Percentiles rank a stretch among this genome's conserved stretches.
These are phyloP conservation scores for Symbiodinium pilosum DNA, from an alignment of 73 alveolate species.

Conservation along the genomic window DNA sequence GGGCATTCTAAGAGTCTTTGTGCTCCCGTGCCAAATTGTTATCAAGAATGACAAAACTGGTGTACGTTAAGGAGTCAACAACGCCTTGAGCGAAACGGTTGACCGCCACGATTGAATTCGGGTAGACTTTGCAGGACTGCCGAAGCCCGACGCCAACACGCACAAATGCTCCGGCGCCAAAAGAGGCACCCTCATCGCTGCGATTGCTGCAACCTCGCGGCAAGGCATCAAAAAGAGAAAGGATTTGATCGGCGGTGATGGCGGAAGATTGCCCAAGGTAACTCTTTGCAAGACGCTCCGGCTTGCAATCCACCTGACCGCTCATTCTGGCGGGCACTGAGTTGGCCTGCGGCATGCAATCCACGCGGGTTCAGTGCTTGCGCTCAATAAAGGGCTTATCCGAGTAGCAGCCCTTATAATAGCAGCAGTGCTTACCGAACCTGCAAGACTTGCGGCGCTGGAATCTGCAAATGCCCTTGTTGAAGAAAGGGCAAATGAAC, in stretches of 20 bases:
- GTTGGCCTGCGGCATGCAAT: too few species aligned
- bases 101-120: too few species aligned
- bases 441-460: neutral
- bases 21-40: neutral
- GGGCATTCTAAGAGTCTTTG: neutral
- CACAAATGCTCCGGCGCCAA: neutral
- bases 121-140: neutral
- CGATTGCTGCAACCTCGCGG: neutral
- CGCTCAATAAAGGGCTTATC: neutral
- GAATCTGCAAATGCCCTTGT: neutral
- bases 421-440: neutral
- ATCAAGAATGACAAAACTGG: neutral
- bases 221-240: neutral
- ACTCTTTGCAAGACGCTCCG: too few species aligned
- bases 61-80: too few species aligned
- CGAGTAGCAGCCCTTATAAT: conserved; percentile 26
- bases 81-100: too few species aligned
- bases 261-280: too few species aligned
- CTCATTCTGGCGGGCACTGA: too few species aligned
- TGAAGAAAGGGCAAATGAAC: neutral
- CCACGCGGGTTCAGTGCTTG: neutral
- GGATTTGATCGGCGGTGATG: too few species aligned
- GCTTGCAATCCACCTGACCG: too few species aligned
- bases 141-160: neutral
- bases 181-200: neutral